Evolutionary conservation across 2,329 filamentous ascomycete genomes (phyloP), one percentile per base, ranked within the genome.

Genomic region (Colletotrichum abscissum): DNA sequence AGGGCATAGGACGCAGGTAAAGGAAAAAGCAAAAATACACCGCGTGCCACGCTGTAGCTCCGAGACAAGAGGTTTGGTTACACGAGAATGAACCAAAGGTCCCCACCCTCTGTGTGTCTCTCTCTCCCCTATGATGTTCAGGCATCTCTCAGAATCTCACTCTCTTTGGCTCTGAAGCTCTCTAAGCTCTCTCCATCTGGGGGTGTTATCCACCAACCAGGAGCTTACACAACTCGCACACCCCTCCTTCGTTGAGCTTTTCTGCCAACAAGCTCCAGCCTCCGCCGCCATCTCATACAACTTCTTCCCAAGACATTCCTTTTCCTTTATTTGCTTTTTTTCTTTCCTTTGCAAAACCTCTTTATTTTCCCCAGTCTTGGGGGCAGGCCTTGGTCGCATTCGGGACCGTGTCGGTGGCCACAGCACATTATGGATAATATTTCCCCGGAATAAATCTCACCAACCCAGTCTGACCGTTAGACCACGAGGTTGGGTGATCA

Each of bases 41-140:
- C 69, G 57, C 58, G 58, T 68, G 38, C 65, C 64, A 72, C 56
- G 64, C 57, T 24, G 57, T 63, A 49, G 69, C 69, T 63, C 64
- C 64, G 52, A 72, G 65, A 68, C 69, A 69, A 35, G 33, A 52
- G 22, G 65, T 28, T 16, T 63, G 42, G 58, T 69, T 69, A 59
- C 69, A 72, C 69, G 42, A 63, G 28, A 46, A 49, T 57, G 46
- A 33, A 54, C 5, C 11, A 49, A 19, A 49, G 1, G 19, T n/a
- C 42, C 42, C 42, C 42, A 49, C 42, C 42, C 7, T 49, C 42
- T 49, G 16, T 49, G 7, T n/a, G 2, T 49, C 19, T 49, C 42
- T 24, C 24, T 49, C 42, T 35, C 38, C 19, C 38, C 38, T 42
- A 16, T 49, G 19, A n/a, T 11, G 19, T 24, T 58, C 24, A 30